phyloP scores from a whole-genome alignment of 352 stramenopile genomes.

The Achlya hypogyna region DNA sequence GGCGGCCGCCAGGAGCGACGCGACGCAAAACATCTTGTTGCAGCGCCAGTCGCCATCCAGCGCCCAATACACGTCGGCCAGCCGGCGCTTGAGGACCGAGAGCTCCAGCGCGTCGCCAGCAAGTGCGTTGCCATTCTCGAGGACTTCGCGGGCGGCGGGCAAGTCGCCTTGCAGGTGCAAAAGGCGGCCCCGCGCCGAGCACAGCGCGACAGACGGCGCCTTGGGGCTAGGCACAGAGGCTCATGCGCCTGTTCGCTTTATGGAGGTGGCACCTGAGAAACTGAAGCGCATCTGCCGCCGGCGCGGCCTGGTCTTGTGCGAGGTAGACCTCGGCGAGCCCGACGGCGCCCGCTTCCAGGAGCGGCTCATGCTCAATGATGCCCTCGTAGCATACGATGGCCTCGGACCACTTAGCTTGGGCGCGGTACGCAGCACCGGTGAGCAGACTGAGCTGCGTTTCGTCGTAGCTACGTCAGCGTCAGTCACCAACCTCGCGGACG shows the following conservation, averaged over 20 bases:
- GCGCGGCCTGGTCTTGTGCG: background rate
- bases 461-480: background rate
- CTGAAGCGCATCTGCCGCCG: background rate
- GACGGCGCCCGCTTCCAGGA: background rate
- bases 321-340: constrained; percentile 8
- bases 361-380: constrained; percentile 14
- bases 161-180: constrained; percentile 35
- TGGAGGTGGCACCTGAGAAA: constrained; percentile 16
- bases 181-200: constrained; percentile 39
- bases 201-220: background rate
- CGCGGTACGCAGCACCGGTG: background rate
- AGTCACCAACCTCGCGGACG: background rate
- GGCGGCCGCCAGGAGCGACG: constrained; percentile 50
- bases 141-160: constrained; percentile 27
- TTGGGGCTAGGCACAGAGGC: background rate
- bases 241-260: too few relatives aligned
- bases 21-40: constrained; percentile 58
- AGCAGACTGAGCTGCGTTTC: constrained; percentile 8
- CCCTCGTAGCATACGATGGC: constrained; percentile 17
- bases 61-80: constrained; percentile 73
- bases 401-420: background rate
- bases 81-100: constrained; percentile 40
- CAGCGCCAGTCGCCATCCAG: constrained; percentile 34
- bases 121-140: constrained; percentile 31
- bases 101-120: constrained; percentile 27